Conservation (phyloP, 2,329 filamentous ascomycete species). For the Lasiodiplodia gonubiensis region DNA sequence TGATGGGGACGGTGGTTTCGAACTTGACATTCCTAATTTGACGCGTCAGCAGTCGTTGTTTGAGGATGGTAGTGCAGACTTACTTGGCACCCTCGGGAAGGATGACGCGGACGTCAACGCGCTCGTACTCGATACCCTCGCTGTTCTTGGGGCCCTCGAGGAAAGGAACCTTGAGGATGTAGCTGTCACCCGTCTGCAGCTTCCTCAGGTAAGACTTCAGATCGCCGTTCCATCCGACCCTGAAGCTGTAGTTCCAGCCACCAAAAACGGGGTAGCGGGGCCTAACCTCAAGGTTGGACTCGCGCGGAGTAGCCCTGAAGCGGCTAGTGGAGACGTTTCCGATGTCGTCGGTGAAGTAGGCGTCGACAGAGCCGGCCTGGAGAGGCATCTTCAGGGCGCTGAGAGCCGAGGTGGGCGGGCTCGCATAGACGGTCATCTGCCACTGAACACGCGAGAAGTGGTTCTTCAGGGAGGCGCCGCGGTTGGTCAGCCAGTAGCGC, state of each 20-base stretch:
- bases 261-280: conserved; percentile 96
- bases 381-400: conserved; percentile 83
- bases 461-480: conserved; percentile 72
- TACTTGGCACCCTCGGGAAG: conserved; percentile 90
- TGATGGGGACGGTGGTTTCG: conserved; percentile 74
- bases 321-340: conserved; percentile 95
- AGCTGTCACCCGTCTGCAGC: conserved; percentile 68
- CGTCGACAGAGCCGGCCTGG: conserved; percentile 76
- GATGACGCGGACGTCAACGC: conserved; percentile 79
- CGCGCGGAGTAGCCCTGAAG: conserved; percentile 77
- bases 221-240: conserved; percentile 92
- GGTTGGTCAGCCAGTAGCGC: conserved; percentile 85
- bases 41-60: background rate
- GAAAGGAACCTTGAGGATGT: conserved; percentile 88
- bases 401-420: conserved; percentile 76
- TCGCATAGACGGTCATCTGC: conserved; percentile 67
- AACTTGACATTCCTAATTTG: conserved; percentile 77
- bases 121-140: conserved; percentile 86
- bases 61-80: conserved; percentile 45
- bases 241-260: conserved; percentile 98
- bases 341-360: conserved; percentile 95
- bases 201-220: conserved; percentile 76
- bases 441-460: conserved; percentile 58
- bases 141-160: conserved; percentile 85
- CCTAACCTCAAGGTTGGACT: conserved; percentile 86